Conservation (phyloP, 1,139 yeast genomes). For the Magnusiomyces sp. region DNA sequence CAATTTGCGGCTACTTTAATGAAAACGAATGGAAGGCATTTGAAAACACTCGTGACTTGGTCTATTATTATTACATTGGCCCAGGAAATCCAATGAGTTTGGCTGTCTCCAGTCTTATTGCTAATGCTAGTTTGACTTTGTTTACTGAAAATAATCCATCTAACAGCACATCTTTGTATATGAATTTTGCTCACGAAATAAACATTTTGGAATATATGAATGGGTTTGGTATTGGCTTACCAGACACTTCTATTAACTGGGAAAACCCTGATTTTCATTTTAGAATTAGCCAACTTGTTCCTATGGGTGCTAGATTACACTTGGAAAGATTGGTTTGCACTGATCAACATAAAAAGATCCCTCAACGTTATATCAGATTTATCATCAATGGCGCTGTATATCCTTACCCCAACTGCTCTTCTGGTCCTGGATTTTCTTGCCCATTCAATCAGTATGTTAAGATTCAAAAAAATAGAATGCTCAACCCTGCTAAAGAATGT, state of each 20-base stretch:
- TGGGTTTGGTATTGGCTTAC: constrained; percentile 43
- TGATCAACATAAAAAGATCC: not conserved
- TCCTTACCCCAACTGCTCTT: constrained; percentile 43
- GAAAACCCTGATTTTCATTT: constrained; percentile 36
- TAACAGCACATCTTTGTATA: constrained; percentile 9
- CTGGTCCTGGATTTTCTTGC: constrained; percentile 60
- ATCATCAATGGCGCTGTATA: constrained; percentile 54
- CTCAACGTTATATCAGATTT: constrained; percentile 38
- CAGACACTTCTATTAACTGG: constrained; percentile 32
- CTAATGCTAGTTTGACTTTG: constrained; percentile 42
- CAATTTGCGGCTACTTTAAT: constrained; percentile 47
- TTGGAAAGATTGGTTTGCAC: constrained; percentile 44
- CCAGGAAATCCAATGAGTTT: constrained; percentile 42
- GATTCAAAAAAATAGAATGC: constrained; percentile 2
- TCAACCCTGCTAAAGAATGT: constrained; percentile 7
- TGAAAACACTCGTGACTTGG: constrained; percentile 41
- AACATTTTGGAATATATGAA: constrained; percentile 44
- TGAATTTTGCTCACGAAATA: constrained; percentile 53
- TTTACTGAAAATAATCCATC: constrained; percentile 32
- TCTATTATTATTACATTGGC: constrained; percentile 45
- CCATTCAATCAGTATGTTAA: constrained; percentile 34
- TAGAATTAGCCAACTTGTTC: constrained; percentile 40
- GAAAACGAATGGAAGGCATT: constrained; percentile 45
- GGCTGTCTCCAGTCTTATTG: constrained; percentile 42
- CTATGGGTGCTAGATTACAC: constrained; percentile 50